Evolutionary conservation across 2,329 filamentous ascomycete genomes (phyloP), one percentile per base, ranked within the genome.

Genomic region (Alternaria metachromatica): DNA sequence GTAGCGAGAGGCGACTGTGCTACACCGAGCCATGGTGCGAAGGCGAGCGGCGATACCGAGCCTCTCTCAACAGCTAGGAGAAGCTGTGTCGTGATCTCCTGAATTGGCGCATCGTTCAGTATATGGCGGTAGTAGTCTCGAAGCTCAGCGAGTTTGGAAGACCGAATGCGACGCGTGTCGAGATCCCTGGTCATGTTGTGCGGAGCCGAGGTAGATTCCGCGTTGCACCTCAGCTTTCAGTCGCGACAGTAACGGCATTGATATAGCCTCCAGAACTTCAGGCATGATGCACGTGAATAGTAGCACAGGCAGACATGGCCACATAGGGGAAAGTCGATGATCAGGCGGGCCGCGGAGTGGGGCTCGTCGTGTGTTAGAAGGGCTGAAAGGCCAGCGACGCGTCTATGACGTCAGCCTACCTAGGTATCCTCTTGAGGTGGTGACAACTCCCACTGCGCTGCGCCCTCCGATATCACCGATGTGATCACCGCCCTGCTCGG

Each of bases 11-110:
- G 69, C n/a, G 70, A 72, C 9, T 59, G 59, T 3, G 71, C 67
- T 13, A 76, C 33, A 8, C 65, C 63, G 6, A 79, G 67, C 76
- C 76, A 79, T 21, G 71, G 59, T 9, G 55, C 57, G 55, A 76
- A 74, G 10, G 62, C 50, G 9, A 45, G 30, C 1, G 74, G 71
- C 1, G 65, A 13, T n/a, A 76, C 50, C 7, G 72, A 73, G 11
- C 70, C 68, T 6, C 37, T 44, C 41, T 64, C 55, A 21, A 74
- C 53, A 9, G 69, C 64, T 23, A 55, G 13, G 2, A 71, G 56
- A 11, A 71, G 50, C 26, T 65, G 37, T 10, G 50, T 12, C 11
- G 67, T 66, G 13, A 64, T 54, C 9, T 9, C 13, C 43, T 67
- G 62, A 4, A 30, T 33, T 18, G 60, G 50, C 9, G n/a, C 8